A percentile compares a stretch with the other conserved stretches of the same genome.
These are phyloP conservation scores for Manihot esculenta DNA, from an alignment of 441 rosid species.

Conservation along the genomic window DNA sequence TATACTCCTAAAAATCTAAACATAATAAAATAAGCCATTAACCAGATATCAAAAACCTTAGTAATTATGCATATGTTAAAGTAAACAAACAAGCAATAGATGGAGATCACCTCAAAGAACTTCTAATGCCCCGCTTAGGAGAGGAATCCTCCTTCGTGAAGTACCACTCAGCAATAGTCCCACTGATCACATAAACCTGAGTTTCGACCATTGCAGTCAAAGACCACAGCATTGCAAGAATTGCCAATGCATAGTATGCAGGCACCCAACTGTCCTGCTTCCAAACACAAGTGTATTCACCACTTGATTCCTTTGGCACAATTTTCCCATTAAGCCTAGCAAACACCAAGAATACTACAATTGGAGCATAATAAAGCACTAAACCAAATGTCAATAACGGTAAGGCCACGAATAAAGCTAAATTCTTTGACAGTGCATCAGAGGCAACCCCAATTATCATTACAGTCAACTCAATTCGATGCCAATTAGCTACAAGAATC, in stretches of 20 bases:
- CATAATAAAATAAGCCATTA: background rate
- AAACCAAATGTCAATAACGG: constrained; percentile 59
- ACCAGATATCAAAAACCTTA: background rate
- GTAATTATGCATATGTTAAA: background rate
- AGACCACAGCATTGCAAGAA: constrained; percentile 86
- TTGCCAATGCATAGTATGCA: constrained; percentile 69
- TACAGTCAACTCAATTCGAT: constrained; percentile 71
- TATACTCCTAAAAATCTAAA: background rate
- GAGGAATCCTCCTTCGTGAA: constrained; percentile 64
- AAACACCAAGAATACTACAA: constrained; percentile 75
- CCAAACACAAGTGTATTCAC: constrained; percentile 65
- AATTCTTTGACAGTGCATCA: constrained; percentile 65
- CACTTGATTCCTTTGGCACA: constrained; percentile 48
- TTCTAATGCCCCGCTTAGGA: constrained; percentile 66
- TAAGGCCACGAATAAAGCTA: constrained; percentile 57
- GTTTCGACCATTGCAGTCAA: constrained; percentile 70
- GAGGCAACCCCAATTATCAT: constrained; percentile 73
- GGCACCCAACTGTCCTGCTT: constrained; percentile 93
- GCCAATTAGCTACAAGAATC: constrained; percentile 80
- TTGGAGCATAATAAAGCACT: constrained; percentile 61
- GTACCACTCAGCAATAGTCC: constrained; percentile 85
- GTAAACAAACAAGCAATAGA: background rate
- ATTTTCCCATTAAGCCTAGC: constrained; percentile 70
- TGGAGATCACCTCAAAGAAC: constrained; percentile 63
- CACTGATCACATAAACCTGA: constrained; percentile 83